These are phyloP conservation scores for Aspergillus funiculosus DNA, from an alignment of 495 filamentous ascomycete species.

Conservation along the genomic window DNA sequence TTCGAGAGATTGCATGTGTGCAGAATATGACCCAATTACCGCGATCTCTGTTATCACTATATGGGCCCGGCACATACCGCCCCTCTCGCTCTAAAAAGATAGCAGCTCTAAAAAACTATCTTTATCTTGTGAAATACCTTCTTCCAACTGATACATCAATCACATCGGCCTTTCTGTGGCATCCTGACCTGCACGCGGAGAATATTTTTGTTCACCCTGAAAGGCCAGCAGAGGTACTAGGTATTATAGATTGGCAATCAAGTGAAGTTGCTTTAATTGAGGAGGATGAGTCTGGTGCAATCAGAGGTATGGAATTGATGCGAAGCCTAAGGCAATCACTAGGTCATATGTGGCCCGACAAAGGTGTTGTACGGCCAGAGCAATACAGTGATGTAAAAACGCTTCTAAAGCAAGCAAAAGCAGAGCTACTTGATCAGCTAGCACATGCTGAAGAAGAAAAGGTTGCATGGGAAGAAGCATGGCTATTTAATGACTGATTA, in stretches of 20 bases:
- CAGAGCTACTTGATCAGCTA: slow-evolving; percentile 2
- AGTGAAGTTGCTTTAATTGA: slow-evolving; percentile 19
- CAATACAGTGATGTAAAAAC: slow-evolving; percentile 5
- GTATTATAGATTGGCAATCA: slow-evolving; percentile 37
- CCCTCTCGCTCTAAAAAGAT: slow-evolving; percentile 24
- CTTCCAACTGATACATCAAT: slow-evolving; percentile 24
- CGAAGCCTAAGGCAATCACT: slow-evolving; percentile 15
- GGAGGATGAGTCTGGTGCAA: slow-evolving; percentile 20
- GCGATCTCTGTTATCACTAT: slow-evolving; percentile 23
- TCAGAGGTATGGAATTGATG: slow-evolving; percentile 26
- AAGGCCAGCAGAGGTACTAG: slow-evolving; percentile 23
- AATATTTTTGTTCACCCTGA: slow-evolving; percentile 35
- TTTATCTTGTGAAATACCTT: slow-evolving; percentile 21
- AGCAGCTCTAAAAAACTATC: slow-evolving; percentile 25
- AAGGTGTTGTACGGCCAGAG: slow-evolving; percentile 10
- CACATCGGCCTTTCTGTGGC: slow-evolving; percentile 26
- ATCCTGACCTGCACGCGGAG: slow-evolving; percentile 32
- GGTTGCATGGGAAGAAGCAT: slow-evolving; percentile 3
- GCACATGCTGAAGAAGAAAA: neutral
- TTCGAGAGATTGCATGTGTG: slow-evolving; percentile 27
- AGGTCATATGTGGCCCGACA: slow-evolving; percentile 22
- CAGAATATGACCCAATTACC: slow-evolving; percentile 21
- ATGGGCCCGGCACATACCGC: slow-evolving; percentile 26
- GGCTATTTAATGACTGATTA: neutral
- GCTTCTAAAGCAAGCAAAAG: slow-evolving; percentile 4